These are phyloP conservation scores for Aspergillus melleus DNA, from an alignment of 2,329 filamentous ascomycete genomes.

Conservation along the genomic window DNA sequence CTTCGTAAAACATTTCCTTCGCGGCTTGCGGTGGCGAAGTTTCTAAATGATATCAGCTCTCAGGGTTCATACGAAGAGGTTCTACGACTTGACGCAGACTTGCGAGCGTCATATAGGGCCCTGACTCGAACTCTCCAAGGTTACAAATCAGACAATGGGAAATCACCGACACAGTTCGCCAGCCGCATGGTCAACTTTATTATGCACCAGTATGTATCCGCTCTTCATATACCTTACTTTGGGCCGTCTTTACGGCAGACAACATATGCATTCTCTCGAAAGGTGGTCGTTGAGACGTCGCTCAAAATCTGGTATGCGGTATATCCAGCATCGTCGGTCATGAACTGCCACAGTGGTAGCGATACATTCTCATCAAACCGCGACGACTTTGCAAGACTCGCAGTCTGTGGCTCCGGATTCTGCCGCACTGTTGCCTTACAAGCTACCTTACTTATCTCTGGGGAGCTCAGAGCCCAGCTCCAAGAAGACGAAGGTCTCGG, in stretches of 20 bases:
- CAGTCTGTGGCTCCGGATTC: slow-evolving; percentile 37
- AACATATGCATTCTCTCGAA: slow-evolving; percentile 50
- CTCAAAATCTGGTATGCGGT: slow-evolving; percentile 49
- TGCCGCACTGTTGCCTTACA: slow-evolving; percentile 21
- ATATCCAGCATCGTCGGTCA: slow-evolving; percentile 30
- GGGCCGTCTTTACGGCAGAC: slow-evolving; percentile 19
- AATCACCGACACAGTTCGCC: slow-evolving; percentile 18
- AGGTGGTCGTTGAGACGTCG: slow-evolving; percentile 49
- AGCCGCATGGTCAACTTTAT: slow-evolving; percentile 26
- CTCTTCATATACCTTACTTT: slow-evolving; percentile 34
- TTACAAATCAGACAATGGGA: slow-evolving; percentile 1
- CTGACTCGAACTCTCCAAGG: slow-evolving; percentile 33
- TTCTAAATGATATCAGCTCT: slow-evolving; percentile 26
- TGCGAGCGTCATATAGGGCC: slow-evolving; percentile 46
- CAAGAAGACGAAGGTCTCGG: slow-evolving; percentile 29
- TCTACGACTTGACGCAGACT: slow-evolving; percentile 42
- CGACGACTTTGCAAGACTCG: slow-evolving; percentile 42
- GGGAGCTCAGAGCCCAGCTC: slow-evolving; percentile 28
- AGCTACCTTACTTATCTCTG: slow-evolving; percentile 21
- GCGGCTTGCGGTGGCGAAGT: slow-evolving; percentile 36
- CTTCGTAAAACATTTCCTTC: slow-evolving; percentile 38
- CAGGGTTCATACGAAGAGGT: slow-evolving; percentile 25
- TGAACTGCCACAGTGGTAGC: slow-evolving; percentile 3
- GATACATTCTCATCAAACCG: slow-evolving; percentile 1
- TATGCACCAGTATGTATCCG: slow-evolving; percentile 27